Base-by-base conservation (phyloP, 2,329 filamentous ascomycete species). In the Apiospora marii region DNA sequence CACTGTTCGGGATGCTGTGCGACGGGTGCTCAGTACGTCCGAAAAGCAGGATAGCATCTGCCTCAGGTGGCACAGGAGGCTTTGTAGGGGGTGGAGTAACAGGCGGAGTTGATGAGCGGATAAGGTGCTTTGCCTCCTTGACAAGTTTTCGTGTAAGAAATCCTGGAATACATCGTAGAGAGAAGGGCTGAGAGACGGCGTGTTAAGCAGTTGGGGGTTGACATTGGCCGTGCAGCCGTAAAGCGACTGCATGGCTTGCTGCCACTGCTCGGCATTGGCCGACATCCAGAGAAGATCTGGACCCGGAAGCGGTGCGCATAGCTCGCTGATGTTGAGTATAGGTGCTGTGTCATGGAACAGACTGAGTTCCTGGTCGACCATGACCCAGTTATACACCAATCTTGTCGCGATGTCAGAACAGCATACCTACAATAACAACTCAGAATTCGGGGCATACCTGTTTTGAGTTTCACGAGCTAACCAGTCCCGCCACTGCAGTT, bases 371-470 rank as follows among this genome's bases (percentile, higher is more conserved):
- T 93, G 92, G 78, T 94, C 92, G 34, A 92, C 87, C 88, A 93
- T 92, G 27, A 92, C 89, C 90, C 92, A 94, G 71, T 92, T 92
- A 81, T 94, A 93, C n/a, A 92, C 89, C 44, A 94, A 84, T 75
- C 92, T 92, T 77, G 73, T 4, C 24, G 34, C 4, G 53, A 69
- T 43, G 46, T 70, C 72, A 71, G 72, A n/a, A 19, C 16, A 3
- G 53, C 27, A 61, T 4, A 13, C 7, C 30, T 61, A 4, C 70
- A 43, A 43, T 34, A 61, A 53, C 69, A 41, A 24, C 22, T 41
- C 10, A 22, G 19, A 24, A 22, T 58, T 14, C n/a, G 58, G 27
- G 41, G 13, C 67, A 46, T 48, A 68, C 67, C 67, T 85, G 79
- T 89, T 92, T 75, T 88, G 87, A 69, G 87, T 87, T 80, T 94